Base-by-base conservation (phyloP, 2,329 filamentous ascomycete genomes). In the Colletotrichum gigasporum region DNA sequence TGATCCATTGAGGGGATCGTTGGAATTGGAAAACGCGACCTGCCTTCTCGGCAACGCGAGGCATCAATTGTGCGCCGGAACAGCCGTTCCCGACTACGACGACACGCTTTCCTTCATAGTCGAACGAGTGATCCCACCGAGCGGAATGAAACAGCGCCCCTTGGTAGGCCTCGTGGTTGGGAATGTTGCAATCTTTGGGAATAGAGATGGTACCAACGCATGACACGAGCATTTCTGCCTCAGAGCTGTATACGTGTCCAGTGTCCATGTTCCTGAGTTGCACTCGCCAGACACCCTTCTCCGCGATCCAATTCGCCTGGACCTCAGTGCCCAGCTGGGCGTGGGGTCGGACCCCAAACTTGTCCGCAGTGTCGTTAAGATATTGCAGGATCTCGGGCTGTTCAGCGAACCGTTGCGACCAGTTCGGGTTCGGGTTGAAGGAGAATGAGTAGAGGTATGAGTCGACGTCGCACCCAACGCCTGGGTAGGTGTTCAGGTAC, bases 401-500 rank as follows among this genome's bases (percentile, higher is more conserved):
- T 3, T 75, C 70, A 11, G 71, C 73, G 9, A 74, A 72, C 44
- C 73, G 69, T 54, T 74, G 71, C 11, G 73, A 73, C 77, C 78
- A 80, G 48, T 78, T 63, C 0, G 77, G 76, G 28, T 80, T 80
- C 7, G 74, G 69, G n/a, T 75, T 76, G 68, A 80, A 80, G 37
- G 75, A 78, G 70, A 78, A 80, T 0, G 78, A 80, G 59, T 80
- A 81, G 4, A 81, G 72, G 68, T 79, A n/a, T n/a, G n/a, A n/a
- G n/a, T n/a, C n/a, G n/a, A n/a, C n/a, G n/a, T n/a, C n/a, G n/a
- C n/a, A n/a, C n/a, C n/a, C n/a, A n/a, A n/a, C n/a, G n/a, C n/a
- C n/a, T n/a, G n/a, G n/a, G n/a, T n/a, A n/a, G n/a, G n/a, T n/a
- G n/a, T n/a, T n/a, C n/a, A n/a, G n/a, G n/a, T n/a, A n/a, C n/a